Percentiles rank a stretch among this genome's conserved stretches.
Conservation (phyloP, 2,329 filamentous ascomycete species). For the Aschersonia sp. region DNA sequence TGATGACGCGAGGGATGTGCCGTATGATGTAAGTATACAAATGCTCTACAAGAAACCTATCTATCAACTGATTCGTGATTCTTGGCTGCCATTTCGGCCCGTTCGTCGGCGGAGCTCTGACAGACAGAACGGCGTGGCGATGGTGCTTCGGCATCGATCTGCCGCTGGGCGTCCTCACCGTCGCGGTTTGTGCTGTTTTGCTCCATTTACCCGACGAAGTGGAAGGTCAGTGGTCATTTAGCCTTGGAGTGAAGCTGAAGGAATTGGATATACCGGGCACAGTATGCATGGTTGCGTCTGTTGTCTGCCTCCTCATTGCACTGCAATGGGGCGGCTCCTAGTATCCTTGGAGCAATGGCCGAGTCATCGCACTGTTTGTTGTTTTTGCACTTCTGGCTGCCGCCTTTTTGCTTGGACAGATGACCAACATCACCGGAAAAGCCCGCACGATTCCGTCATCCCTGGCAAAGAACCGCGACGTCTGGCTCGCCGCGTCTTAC, state of each 20-base stretch:
- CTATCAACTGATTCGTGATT: no score
- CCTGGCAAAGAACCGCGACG: background rate
- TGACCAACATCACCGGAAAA: background rate
- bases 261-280: slow-evolving; percentile 36
- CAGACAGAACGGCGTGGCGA: slow-evolving; percentile 33
- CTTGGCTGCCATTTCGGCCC: slow-evolving; percentile 36
- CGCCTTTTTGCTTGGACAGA: slow-evolving; percentile 32
- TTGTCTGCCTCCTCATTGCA: slow-evolving; percentile 38
- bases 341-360: slow-evolving; percentile 31
- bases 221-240: slow-evolving; percentile 17
- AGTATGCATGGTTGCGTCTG: slow-evolving; percentile 33
- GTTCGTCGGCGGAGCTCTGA: slow-evolving; percentile 34
- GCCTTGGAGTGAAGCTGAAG: slow-evolving; percentile 21
- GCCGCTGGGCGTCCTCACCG: slow-evolving; percentile 31
- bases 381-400: slow-evolving; percentile 29
- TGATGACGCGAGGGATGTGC: no score
- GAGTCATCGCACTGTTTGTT: slow-evolving; percentile 35
- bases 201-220: slow-evolving; percentile 16
- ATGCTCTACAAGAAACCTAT: no score
- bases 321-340: slow-evolving; percentile 41
- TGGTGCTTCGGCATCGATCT: slow-evolving; percentile 38
- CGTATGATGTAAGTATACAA: no score
- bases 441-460: background rate
- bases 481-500: background rate
- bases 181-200: slow-evolving; percentile 32